Base-by-base conservation (phyloP, 2,329 filamentous ascomycete genomes). In the Exophiala alcalophila region DNA sequence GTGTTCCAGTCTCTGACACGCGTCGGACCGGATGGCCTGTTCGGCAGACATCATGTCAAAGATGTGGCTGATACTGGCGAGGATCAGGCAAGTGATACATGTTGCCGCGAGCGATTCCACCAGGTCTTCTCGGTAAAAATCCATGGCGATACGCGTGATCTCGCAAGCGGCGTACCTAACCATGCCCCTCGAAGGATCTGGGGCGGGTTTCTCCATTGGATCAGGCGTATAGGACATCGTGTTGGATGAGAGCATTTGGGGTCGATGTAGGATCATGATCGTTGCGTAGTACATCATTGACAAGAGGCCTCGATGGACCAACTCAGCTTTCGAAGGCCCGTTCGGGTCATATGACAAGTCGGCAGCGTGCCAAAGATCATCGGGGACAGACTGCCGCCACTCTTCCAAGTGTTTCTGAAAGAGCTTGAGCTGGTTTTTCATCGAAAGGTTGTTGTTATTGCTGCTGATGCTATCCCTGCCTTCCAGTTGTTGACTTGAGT, bases 401-500 rank as follows among this genome's bases (percentile, higher is more conserved):
- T 16, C 5, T 7, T 35, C 31, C 8, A 42, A 21, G 10, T 42
- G 12, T 26, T 35, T 26, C 11, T 42, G n/a, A 16, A 26, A 35
- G n/a, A 21, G 6, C 14, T 27, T 29, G 7, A 42, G 31, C 14
- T 42, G 30, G 16, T 40, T 20, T n/a, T n/a, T n/a, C 6, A 23
- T 24, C 12, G 21, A 18, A 15, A 28, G 27, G 3, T 14, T 3
- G 3, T 9, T 31, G 12, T 7, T 25, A 9, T 23, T 32, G 4
- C 14, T 23, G 2, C 10, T 11, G 10, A 40, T 32, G 19, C 21
- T 34, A 14, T 42, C 31, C 5, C 9, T 35, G 10, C 39, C 39
- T 14, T 34, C 30, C 23, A 42, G 28, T 21, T 42, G 39, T 15
- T 42, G 30, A 5, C 30, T 26, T 10, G 39, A 42, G 24, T 42